Evolutionary conservation across 2,329 filamentous ascomycete species (phyloP), one percentile per base, ranked within the genome.

Genomic region (Botrytis sinoallii): DNA sequence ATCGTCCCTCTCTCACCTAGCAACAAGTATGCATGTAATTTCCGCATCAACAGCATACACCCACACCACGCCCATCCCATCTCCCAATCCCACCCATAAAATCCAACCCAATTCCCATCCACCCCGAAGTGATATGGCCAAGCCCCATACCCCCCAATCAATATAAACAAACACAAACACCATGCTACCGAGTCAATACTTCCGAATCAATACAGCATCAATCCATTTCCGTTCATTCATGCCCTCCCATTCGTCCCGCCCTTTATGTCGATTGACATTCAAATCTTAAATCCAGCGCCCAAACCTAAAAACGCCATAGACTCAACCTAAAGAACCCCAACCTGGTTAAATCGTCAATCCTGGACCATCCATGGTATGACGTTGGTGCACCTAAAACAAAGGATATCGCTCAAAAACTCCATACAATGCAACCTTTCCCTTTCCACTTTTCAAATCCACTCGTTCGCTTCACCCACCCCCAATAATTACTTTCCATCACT

Each of bases 401-500:
- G 38, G 35, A 40, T 63, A 63, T 63, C 60, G 60, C 60, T 63
- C 60, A 63, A 63, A 63, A 63, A 63, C 60, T 38, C 60, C 60
- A n/a, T 63, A 18, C 22, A 63, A 63, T 63, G 60, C 60, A 63
- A 40, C 38, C 14, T 38, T 40, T n/a, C 38, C 60, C 60, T 18
- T 63, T n/a, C 61, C 38, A 40, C 61, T 64, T 29, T 42, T 64
- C 61, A 64, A 42, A 38, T n/a, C 22, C 52, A 29, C 52, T 57
- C 52, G 6, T 29, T 57, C 25, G 60, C 14, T 40, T 63, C 35
- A n/a, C 59, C 22, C 14, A 40, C 25, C 60, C 38, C 60, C 12
- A 63, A 63, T 63, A 63, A 63, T 63, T 63, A 63, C 35, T 63
- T 63, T 38, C 60, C 60, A 63, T 63, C 60, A n/a, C 60, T 63